Conservation (phyloP, 2,329 filamentous ascomycete species). For the Fusarium equiseti region DNA sequence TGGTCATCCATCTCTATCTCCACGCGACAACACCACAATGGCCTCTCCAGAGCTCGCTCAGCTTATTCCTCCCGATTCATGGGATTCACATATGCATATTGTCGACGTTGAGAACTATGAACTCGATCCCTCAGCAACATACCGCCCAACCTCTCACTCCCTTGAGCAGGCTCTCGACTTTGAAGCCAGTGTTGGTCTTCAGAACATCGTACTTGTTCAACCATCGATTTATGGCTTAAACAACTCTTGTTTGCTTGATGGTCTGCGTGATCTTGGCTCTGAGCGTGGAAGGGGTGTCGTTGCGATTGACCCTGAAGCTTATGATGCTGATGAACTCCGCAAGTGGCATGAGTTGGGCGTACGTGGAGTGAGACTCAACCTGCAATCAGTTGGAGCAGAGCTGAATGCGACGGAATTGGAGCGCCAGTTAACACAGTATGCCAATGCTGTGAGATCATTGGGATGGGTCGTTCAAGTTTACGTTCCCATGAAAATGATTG, state of each 20-base stretch:
- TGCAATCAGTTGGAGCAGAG: slow-evolving; percentile 63
- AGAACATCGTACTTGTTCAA: slow-evolving; percentile 70
- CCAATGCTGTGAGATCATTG: slow-evolving; percentile 61
- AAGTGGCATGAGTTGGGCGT: slow-evolving; percentile 70
- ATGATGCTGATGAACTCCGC: slow-evolving; percentile 53
- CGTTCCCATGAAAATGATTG: slow-evolving; percentile 63
- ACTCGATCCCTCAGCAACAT: slow-evolving; percentile 61
- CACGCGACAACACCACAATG: slow-evolving; percentile 12
- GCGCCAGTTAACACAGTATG: slow-evolving; percentile 59
- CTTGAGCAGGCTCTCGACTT: slow-evolving; percentile 65
- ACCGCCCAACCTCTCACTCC: slow-evolving; percentile 63
- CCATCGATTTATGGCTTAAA: slow-evolving; percentile 72
- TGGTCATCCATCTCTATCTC: background rate
- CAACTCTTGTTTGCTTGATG: slow-evolving; percentile 69
- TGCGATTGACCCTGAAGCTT: slow-evolving; percentile 62
- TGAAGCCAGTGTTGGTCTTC: slow-evolving; percentile 62
- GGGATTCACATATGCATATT: slow-evolving; percentile 75
- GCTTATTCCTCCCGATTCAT: slow-evolving; percentile 60
- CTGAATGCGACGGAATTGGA: slow-evolving; percentile 57
- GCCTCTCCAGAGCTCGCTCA: slow-evolving; percentile 10
- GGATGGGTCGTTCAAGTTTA: slow-evolving; percentile 71
- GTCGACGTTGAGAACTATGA: slow-evolving; percentile 66
- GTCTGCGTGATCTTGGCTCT: slow-evolving; percentile 62
- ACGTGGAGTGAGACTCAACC: slow-evolving; percentile 69
- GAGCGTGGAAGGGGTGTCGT: slow-evolving; percentile 66